phyloP scores from a whole-genome alignment of 2,329 filamentous ascomycete genomes.

The Fusarium acutatum region DNA sequence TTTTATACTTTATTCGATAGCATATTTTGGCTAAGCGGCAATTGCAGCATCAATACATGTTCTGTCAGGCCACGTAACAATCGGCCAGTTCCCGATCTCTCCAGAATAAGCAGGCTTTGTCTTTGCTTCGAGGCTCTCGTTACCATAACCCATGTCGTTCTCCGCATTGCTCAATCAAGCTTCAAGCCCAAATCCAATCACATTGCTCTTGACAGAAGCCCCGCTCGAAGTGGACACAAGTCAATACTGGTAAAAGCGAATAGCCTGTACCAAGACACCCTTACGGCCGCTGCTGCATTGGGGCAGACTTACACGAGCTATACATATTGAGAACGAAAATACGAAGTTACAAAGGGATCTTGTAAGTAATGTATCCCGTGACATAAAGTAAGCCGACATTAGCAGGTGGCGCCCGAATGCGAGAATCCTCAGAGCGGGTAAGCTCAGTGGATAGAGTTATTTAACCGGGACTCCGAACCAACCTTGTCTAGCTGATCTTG shows the following conservation, averaged over 20 bases:
- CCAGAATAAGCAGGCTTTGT: neutral
- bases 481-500: neutral
- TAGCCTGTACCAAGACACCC: neutral
- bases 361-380: neutral
- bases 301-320: neutral
- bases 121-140: neutral
- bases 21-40: neutral
- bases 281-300: neutral
- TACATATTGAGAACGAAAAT: neutral
- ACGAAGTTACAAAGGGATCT: no score
- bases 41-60: neutral
- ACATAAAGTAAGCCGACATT: neutral
- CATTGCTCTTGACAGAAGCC: neutral
- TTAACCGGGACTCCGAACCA: neutral
- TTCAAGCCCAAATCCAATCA: neutral
- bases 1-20: neutral
- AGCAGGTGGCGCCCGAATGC: neutral
- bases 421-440: neutral
- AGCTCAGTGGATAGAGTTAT: neutral
- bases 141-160: neutral
- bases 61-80: neutral
- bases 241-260: neutral
- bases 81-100: neutral
- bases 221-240: neutral
- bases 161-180: neutral